phyloP scores from a whole-genome alignment of 495 filamentous ascomycete genomes.

The Neurospora tetraspora region DNA sequence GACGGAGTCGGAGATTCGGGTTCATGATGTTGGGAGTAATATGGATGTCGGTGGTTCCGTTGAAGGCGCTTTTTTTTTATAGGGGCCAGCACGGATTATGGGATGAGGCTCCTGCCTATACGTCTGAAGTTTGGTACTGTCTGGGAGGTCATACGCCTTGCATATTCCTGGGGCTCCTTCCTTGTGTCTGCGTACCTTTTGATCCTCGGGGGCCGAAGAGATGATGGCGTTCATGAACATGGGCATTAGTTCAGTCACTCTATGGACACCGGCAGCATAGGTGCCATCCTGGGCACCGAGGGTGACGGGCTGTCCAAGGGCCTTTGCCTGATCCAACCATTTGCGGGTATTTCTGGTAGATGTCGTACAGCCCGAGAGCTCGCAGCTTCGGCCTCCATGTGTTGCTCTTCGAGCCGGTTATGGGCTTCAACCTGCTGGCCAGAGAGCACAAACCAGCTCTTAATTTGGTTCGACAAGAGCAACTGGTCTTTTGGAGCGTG shows the following conservation, averaged over 20 bases:
- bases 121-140: neutral
- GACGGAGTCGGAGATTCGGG: slow-evolving; percentile 26
- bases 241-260: slow-evolving; percentile 89
- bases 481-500: too few relatives aligned
- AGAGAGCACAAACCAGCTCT: too few relatives aligned
- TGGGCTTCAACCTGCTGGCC: too few relatives aligned
- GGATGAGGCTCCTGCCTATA: neutral
- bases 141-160: neutral
- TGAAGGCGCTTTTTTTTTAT: slow-evolving; percentile 2
- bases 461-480: too few relatives aligned
- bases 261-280: slow-evolving; percentile 87
- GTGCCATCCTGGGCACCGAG: slow-evolving; percentile 76
- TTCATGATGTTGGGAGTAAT: slow-evolving; percentile 4
- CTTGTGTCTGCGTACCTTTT: slow-evolving; percentile 75
- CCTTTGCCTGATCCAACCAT: too few relatives aligned
- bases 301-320: slow-evolving; percentile 59
- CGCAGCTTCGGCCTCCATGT: too few relatives aligned
- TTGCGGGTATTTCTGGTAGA: too few relatives aligned
- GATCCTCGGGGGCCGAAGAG: slow-evolving; percentile 76
- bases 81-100: neutral
- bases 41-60: slow-evolving; percentile 19
- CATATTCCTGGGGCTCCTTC: neutral
- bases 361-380: too few relatives aligned
- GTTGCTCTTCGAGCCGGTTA: too few relatives aligned
- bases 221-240: slow-evolving; percentile 93